Conservation (phyloP, 345 rosid species). For the Citrus sp. region DNA sequence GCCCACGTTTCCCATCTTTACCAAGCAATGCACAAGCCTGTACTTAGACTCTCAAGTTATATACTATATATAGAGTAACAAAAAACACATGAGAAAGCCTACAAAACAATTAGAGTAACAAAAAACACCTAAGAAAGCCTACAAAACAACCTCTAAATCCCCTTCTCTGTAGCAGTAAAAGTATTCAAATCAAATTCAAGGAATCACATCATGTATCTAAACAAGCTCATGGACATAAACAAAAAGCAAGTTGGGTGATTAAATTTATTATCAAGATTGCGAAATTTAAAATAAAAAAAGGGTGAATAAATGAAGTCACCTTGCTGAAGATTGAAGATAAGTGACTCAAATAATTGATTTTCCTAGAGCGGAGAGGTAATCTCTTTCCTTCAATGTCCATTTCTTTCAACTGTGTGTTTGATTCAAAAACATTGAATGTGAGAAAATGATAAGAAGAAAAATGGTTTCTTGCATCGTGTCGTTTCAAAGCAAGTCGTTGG, state of each 20-base stretch:
- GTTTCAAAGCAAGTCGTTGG: not conserved
- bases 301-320: not conserved
- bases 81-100: not conserved
- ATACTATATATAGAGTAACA: no score
- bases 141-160: not conserved
- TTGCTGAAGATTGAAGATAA: not conserved
- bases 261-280: not conserved
- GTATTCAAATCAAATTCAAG: not conserved
- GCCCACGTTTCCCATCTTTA: not conserved
- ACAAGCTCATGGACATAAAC: not conserved
- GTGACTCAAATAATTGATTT: not conserved
- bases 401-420: not conserved
- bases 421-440: not conserved
- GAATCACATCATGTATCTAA: not conserved
- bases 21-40: not conserved
- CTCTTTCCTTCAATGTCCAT: not conserved
- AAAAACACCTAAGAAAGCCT: not conserved
- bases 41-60: not conserved
- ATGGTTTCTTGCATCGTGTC: not conserved
- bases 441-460: not conserved
- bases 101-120: not conserved
- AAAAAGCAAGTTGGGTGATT: not conserved
- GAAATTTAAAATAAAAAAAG: not conserved
- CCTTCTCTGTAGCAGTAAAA: no score
- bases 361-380: not conserved